Base-by-base conservation (phyloP, 2,329 filamentous ascomycete genomes). In the Beauveria australis region DNA sequence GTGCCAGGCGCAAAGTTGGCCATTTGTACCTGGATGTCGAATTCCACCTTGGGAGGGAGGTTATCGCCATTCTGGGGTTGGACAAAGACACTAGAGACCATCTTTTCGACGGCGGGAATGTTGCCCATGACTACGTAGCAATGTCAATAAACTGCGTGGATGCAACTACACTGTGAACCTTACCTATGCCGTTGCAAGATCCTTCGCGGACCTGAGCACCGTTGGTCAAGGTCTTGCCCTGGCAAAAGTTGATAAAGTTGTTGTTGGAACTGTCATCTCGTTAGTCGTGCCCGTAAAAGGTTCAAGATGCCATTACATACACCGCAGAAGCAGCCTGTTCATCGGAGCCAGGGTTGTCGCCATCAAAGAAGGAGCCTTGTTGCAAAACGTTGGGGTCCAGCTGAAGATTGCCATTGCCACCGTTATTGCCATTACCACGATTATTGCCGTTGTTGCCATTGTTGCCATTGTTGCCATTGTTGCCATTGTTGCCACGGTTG, bases 231-330 rank as follows among this genome's bases (percentile, higher is more conserved):
- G 75, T 79, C 69, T 79, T 66, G 51, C 79, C 81, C 5, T 71
- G 62, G 68, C 83, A 86, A 70, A 85, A 84, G 77, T 85, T 86
- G 78, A 86, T 84, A 69, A 85, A 86, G 74, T 86, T 86, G 74
- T 76, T 74, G 19, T 73, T 63, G 65, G 86, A 82, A 64, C 82
- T 85, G 59, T n/a, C n/a, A 26, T 12, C 28, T 8, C 37, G 60
- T 70, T 65, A 71, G 67, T 56, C n/a, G 18, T 65, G 41, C 9
- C 16, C 40, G 14, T 18, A 10, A 43, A 12, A 12, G 24, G 16
- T n/a, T 8, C 12, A 59, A 24, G 3, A 6, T 24, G 3, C 3
- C 5, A 24, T 30, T 5, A 69, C 82, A 71, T 68, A 83, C 78
- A 79, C 84, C 16, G 67, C 66, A 7, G 83, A 86, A 43, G 79